Evolutionary conservation across 1,139 yeast species (phyloP).

Genomic region (Debaryomyces sp.): DNA sequence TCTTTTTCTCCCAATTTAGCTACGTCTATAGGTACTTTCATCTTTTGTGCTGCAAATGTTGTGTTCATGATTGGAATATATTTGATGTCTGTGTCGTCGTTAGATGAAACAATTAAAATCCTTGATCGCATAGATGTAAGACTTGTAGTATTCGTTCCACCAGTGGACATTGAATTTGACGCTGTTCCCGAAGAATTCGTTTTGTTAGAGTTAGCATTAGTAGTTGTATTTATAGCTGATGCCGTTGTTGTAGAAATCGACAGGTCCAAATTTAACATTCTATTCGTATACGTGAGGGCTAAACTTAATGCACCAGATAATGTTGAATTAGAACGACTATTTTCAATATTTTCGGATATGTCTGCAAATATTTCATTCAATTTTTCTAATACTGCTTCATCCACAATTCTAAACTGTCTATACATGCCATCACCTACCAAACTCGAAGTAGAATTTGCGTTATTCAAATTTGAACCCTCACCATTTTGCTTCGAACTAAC

Average conservation of each 20-base stretch:
- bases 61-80: slow-evolving; percentile 95
- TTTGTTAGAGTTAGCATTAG: slow-evolving; percentile 21
- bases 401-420: slow-evolving; percentile 81
- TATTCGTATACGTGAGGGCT: slow-evolving; percentile 79
- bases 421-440: slow-evolving; percentile 59
- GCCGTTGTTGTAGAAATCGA: slow-evolving; percentile 51
- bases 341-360: slow-evolving; percentile 20
- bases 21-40: slow-evolving; percentile 87
- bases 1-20: slow-evolving; percentile 73
- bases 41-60: slow-evolving; percentile 93
- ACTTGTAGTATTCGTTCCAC: slow-evolving; percentile 22
- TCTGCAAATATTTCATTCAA: slow-evolving; percentile 51
- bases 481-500: slow-evolving; percentile 5
- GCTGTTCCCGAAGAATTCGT: slow-evolving; percentile 11
- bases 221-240: slow-evolving; percentile 47
- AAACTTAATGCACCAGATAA: slow-evolving; percentile 79
- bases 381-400: slow-evolving; percentile 69
- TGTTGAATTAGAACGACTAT: slow-evolving; percentile 35
- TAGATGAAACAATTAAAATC: slow-evolving; percentile 71
- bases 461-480: neutral
- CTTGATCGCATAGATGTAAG: slow-evolving; percentile 61
- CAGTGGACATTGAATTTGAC: slow-evolving; percentile 13
- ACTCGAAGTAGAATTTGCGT: slow-evolving; percentile 16
- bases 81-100: slow-evolving; percentile 76
- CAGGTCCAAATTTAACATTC: slow-evolving; percentile 57